Base-by-base conservation (phyloP, 371 early-diverging fungal species). In the Dinochytrium kinnereticum region DNA sequence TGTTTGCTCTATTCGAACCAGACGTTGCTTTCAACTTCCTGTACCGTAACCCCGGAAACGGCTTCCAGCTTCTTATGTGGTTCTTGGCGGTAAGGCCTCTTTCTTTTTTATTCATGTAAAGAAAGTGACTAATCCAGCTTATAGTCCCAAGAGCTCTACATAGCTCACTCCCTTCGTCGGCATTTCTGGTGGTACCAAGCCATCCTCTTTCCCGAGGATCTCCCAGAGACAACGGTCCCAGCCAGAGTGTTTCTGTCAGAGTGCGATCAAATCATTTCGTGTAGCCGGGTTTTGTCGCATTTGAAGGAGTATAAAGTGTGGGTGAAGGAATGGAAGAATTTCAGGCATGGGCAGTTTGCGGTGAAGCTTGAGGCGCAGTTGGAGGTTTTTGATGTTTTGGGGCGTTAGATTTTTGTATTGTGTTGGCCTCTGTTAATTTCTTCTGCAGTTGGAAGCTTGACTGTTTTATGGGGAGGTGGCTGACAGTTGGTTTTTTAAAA, bases 21-120 rank as follows among this genome's bases (percentile, higher is more conserved):
- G 66, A 65, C 72, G 68, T 80, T 17, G 76, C 77, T 26, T 75
- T 72, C 34, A 80, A 80, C 73, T 80, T 80, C 50, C 57, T 80
- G n/a, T 80, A 80, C 75, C 66, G 77, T 10, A 59, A 59, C 26
- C 80, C 80, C 21, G 2, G 31, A 1, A 74, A 64, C 24, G 70
- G 59, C 28, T 38, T 64, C 31, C 75, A 77, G 19, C 64, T 80
- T 5, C 65, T 77, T 33, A 65, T 77, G 65, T 66, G 74, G 61
- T 80, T 71, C 36, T 74, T 80, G 50, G 71, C 69, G 33, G 70
- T 69, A 19, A 76, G 34, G 19, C 7, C 5, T 28, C 28, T n/a
- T n/a, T n/a, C n/a, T n/a, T n/a, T n/a, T n/a, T n/a, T n/a, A n/a
- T n/a, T n/a, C 64, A 26, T 34, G 15, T 21, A 53, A n/a, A 13